These are phyloP conservation scores for Cladosporium sp. DNA, from an alignment of 2,329 filamentous ascomycete genomes.

Conservation along the genomic window DNA sequence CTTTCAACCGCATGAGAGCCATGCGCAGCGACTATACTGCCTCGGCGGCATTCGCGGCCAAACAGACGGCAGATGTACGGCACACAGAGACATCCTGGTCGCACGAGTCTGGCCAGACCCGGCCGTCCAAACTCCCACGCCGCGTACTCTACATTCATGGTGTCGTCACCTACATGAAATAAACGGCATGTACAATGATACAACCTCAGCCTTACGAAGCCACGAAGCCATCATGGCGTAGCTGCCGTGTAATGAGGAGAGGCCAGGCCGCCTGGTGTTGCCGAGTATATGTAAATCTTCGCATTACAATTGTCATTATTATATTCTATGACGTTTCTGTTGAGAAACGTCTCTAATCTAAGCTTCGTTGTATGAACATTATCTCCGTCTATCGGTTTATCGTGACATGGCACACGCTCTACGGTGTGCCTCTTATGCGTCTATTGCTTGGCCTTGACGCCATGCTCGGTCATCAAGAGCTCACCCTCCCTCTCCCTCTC, in stretches of 20 bases:
- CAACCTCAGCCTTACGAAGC: slow-evolving; percentile 5
- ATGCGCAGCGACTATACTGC: too few species aligned
- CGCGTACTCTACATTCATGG: too few species aligned
- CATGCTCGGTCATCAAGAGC: slow-evolving; percentile 7
- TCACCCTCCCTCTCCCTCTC: slow-evolving; percentile 18
- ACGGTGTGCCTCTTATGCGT: not conserved
- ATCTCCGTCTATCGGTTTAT: slow-evolving; percentile 7
- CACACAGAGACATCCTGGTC: too few species aligned
- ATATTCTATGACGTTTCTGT: not conserved
- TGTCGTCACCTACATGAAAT: too few species aligned
- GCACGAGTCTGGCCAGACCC: too few species aligned
- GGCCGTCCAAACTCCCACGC: too few species aligned
- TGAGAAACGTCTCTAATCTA: not conserved
- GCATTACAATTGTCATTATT: slow-evolving; percentile 13
- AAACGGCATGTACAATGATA: too few species aligned
- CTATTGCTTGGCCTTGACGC: slow-evolving; percentile 8
- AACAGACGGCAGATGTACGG: too few species aligned
- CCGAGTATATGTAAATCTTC: too few species aligned
- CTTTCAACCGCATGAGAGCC: too few species aligned
- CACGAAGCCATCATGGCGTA: not conserved
- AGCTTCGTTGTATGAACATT: not conserved
- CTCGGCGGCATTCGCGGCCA: too few species aligned
- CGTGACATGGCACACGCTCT: not conserved
- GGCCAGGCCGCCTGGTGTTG: not conserved
- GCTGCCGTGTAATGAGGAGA: not conserved